phyloP scores from a whole-genome alignment of 2,329 filamentous ascomycete species.

The Penicillium sclerotigenum region DNA sequence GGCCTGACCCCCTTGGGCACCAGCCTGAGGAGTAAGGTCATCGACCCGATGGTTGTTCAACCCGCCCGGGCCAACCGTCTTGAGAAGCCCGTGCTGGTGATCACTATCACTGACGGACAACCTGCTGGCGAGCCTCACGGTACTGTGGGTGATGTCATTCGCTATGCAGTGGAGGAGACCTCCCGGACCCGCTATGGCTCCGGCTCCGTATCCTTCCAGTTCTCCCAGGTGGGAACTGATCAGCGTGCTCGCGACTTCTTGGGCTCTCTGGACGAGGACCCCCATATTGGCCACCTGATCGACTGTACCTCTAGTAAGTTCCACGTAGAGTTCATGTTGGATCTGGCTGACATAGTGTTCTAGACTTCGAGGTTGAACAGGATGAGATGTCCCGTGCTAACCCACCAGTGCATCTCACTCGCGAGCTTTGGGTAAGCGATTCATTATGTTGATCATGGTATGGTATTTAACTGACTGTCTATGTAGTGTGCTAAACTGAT shows the following conservation, averaged over 20 bases:
- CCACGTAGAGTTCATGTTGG: background rate
- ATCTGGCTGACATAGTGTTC: conserved; percentile 17
- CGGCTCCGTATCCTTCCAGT: conserved; percentile 63
- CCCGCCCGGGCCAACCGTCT: conserved; percentile 54
- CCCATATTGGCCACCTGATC: conserved; percentile 58
- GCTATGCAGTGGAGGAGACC: conserved; percentile 52
- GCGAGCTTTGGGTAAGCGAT: conserved; percentile 57
- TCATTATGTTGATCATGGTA: background rate
- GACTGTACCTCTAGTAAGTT: conserved; percentile 67
- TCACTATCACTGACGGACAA: conserved; percentile 65
- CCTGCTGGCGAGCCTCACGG: conserved; percentile 60
- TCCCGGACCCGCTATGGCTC: conserved; percentile 52
- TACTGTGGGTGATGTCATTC: conserved; percentile 57
- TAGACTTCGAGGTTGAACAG: conserved; percentile 66
- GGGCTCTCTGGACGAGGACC: conserved; percentile 61
- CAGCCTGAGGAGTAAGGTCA: conserved; percentile 59
- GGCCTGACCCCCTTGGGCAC: conserved; percentile 67
- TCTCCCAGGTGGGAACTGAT: conserved; percentile 68
- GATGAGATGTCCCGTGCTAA: conserved; percentile 62
- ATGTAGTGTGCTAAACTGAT: conserved; percentile 60
- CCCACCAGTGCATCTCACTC: conserved; percentile 61
- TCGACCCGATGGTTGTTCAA: conserved; percentile 58
- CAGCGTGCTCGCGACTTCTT: conserved; percentile 63
- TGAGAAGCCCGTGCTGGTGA: conserved; percentile 62
- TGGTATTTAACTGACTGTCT: conserved; percentile 13